phyloP scores from a whole-genome alignment of 768 basidiomycete genomes.

The Cytidiella melzeri region DNA sequence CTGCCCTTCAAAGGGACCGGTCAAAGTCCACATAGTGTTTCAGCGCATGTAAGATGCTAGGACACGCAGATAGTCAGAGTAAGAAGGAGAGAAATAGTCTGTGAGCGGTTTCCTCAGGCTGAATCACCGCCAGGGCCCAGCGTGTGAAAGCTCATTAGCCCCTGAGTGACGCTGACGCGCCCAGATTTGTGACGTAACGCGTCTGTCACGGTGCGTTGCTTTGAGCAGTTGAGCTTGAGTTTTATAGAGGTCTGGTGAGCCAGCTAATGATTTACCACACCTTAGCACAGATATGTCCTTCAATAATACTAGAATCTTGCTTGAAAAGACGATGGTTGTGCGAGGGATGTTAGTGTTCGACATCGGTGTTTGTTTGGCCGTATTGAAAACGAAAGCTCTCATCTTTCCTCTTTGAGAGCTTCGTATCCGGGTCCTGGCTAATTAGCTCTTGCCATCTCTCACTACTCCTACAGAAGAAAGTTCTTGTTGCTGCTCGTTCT shows the following conservation, averaged over 20 bases:
- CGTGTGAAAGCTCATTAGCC: too few relatives aligned
- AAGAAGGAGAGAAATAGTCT: too few relatives aligned
- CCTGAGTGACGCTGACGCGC: background rate
- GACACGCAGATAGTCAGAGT: background rate
- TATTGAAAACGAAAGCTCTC: background rate
- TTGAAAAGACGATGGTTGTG: background rate
- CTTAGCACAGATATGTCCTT: too few relatives aligned
- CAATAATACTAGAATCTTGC: too few relatives aligned
- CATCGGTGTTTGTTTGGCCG: background rate
- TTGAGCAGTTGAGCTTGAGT: background rate
- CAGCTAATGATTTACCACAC: too few relatives aligned
- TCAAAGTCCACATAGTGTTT: slow-evolving; percentile 45
- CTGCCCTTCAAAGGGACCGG: slow-evolving; percentile 48
- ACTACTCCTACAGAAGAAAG: background rate
- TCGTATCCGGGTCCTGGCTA: background rate
- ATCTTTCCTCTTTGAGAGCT: background rate
- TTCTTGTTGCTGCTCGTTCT: background rate
- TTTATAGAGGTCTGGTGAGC: background rate
- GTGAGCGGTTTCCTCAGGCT: too few relatives aligned
- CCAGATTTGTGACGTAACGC: background rate
- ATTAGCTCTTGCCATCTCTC: background rate
- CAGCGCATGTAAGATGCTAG: background rate
- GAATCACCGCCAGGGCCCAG: too few relatives aligned
- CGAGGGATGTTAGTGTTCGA: background rate
- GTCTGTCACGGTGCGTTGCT: background rate